phyloP scores from a whole-genome alignment of 345 rosid species.

The Populus pruinosa region DNA sequence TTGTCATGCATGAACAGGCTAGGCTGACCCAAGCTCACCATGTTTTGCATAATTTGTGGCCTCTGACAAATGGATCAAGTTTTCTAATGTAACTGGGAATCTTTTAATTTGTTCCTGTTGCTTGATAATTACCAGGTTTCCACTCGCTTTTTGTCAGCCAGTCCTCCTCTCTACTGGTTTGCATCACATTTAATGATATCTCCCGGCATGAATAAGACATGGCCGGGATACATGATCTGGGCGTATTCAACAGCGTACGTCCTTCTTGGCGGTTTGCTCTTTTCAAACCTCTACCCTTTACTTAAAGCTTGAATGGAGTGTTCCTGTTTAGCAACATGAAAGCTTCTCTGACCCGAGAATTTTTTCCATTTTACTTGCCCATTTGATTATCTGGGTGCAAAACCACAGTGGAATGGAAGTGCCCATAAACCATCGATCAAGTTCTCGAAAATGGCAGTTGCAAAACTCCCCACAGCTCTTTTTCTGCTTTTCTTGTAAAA shows the following conservation, averaged over 20 bases:
- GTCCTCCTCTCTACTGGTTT: constrained; percentile 86
- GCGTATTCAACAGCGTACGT: constrained; percentile 65
- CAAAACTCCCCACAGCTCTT: background rate
- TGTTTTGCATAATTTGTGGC: background rate
- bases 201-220: constrained; percentile 31
- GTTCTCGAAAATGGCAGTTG: background rate
- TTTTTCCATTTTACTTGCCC: background rate
- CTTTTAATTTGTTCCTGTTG: background rate
- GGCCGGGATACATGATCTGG: constrained; percentile 64
- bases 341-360: background rate
- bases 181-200: constrained; percentile 50
- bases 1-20: constrained; percentile 94
- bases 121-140: constrained; percentile 55
- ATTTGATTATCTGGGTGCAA: background rate
- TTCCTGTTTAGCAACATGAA: background rate
- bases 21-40: constrained; percentile 10
- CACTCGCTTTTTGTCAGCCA: constrained; percentile 85
- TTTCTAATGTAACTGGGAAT: background rate
- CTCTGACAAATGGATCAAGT: background rate
- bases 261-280: constrained; percentile 77
- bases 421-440: background rate
- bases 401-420: background rate
- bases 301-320: constrained; percentile 31
- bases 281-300: constrained; percentile 91
- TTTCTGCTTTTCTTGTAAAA: background rate